Evolutionary conservation across 805 yeast genomes (phyloP).

Genomic region (Isabelozyma gotoi): DNA sequence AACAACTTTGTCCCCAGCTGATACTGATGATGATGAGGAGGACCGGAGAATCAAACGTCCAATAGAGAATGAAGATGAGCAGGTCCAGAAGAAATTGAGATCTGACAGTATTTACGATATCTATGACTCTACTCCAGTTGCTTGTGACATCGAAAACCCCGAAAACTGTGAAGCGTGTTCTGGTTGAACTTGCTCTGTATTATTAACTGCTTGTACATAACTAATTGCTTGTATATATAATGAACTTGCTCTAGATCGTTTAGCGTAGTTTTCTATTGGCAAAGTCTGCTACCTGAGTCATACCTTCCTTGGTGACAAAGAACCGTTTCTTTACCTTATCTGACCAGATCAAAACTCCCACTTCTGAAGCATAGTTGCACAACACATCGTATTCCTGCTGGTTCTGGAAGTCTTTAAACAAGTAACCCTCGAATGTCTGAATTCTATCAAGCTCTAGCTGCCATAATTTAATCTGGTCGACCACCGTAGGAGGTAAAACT

Average conservation of each 20-base stretch:
- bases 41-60: not conserved
- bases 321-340: conserved; percentile 68
- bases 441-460: conserved; percentile 94
- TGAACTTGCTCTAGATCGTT: conserved; percentile 2
- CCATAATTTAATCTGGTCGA: conserved; percentile 95
- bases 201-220: conserved; percentile 1
- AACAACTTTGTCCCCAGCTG: not conserved
- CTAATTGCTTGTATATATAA: conserved; percentile 7
- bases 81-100: not conserved
- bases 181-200: conserved; percentile 23
- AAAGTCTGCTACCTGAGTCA: conserved; percentile 85
- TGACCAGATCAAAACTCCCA: conserved; percentile 90
- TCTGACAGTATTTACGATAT: conserved; percentile 19
- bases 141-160: conserved; percentile 29
- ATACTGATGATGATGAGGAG: not conserved
- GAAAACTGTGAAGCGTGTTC: conserved; percentile 43
- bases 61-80: not conserved
- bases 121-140: conserved; percentile 32
- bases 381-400: conserved; percentile 74
- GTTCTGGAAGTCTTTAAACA: conserved; percentile 81
- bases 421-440: conserved; percentile 78
- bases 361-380: conserved; percentile 78
- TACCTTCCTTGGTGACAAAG: conserved; percentile 86
- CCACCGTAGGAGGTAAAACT: conserved; percentile 90
- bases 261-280: conserved; percentile 58